phyloP scores from a whole-genome alignment of 2,329 filamentous ascomycete species.

The Fusarium duplospermum region DNA sequence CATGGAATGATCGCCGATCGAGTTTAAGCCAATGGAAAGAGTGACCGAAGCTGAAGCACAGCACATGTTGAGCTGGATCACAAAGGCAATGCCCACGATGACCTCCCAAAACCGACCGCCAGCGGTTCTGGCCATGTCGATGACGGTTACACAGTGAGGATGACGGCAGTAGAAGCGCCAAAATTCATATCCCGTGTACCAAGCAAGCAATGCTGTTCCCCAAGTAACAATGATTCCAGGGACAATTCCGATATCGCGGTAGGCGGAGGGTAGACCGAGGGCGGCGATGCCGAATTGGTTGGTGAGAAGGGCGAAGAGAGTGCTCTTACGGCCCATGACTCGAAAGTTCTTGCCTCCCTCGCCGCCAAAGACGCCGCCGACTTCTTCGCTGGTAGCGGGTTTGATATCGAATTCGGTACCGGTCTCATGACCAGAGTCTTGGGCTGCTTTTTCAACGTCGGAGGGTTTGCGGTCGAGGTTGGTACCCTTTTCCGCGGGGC shows the following conservation, averaged over 20 bases:
- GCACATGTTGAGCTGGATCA: constrained; percentile 25
- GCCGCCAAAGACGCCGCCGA: constrained; percentile 21
- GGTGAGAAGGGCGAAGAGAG: constrained; percentile 34
- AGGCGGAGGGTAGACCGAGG: constrained; percentile 77
- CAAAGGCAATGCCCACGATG: constrained; percentile 13
- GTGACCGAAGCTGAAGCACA: constrained; percentile 22
- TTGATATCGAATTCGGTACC: constrained; percentile 10
- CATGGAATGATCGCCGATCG: constrained; percentile 17
- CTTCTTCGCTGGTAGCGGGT: constrained; percentile 8
- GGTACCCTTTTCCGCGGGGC: neutral
- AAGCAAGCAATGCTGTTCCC: constrained; percentile 71
- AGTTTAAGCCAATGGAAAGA: constrained; percentile 23
- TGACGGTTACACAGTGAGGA: constrained; percentile 74
- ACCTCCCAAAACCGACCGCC: constrained; percentile 28
- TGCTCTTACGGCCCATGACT: constrained; percentile 34
- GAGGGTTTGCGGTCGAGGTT: constrained; percentile 1
- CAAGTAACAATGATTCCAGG: constrained; percentile 74
- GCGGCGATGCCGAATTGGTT: constrained; percentile 43
- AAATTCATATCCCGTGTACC: constrained; percentile 56
- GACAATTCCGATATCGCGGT: constrained; percentile 74
- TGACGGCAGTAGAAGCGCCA: constrained; percentile 76
- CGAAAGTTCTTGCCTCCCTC: constrained; percentile 35
- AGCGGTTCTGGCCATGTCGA: constrained; percentile 71
- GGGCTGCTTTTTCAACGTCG: neutral
- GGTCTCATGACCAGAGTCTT: constrained; percentile 6